Percentiles rank a stretch among this genome's conserved stretches.
Evolutionary conservation across 441 rosid genomes (phyloP).

Genomic region (Adansonia madagascariensis): DNA sequence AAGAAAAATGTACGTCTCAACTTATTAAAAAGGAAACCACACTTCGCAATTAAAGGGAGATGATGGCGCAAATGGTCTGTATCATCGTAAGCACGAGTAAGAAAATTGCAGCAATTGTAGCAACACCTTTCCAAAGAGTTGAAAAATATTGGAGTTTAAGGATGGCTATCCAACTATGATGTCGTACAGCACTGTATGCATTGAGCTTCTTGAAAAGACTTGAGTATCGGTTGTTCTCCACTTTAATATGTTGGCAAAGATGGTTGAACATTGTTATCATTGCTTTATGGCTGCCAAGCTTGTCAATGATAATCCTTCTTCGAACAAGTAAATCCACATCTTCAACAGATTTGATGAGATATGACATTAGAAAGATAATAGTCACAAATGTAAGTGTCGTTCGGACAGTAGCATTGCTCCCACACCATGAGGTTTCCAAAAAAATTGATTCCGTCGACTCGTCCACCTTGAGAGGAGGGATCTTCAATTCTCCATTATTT

Average conservation of each 20-base stretch:
- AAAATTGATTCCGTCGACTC: background rate
- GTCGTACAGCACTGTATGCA: background rate
- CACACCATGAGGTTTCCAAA: background rate
- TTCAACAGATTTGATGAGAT: background rate
- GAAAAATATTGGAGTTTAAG: background rate
- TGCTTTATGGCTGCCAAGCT: background rate
- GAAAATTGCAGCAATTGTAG: background rate
- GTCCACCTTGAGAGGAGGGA: background rate
- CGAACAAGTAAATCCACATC: slow-evolving; percentile 5
- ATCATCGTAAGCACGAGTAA: background rate
- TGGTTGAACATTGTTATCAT: background rate
- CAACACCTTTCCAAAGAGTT: background rate
- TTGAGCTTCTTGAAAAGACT: background rate
- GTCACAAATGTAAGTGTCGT: background rate
- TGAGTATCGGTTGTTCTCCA: background rate
- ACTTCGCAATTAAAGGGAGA: background rate
- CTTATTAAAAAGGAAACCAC: too few relatives aligned
- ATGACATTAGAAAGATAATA: background rate
- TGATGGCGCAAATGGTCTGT: background rate
- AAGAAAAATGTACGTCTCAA: too few relatives aligned
- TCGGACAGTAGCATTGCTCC: background rate
- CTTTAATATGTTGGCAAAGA: background rate
- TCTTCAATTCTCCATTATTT: slow-evolving; percentile 5
- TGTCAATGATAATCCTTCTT: background rate
- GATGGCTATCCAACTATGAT: background rate